These are phyloP conservation scores for Hygrophoropsis aurantiaca DNA, from an alignment of 768 basidiomycete genomes.

Conservation along the genomic window DNA sequence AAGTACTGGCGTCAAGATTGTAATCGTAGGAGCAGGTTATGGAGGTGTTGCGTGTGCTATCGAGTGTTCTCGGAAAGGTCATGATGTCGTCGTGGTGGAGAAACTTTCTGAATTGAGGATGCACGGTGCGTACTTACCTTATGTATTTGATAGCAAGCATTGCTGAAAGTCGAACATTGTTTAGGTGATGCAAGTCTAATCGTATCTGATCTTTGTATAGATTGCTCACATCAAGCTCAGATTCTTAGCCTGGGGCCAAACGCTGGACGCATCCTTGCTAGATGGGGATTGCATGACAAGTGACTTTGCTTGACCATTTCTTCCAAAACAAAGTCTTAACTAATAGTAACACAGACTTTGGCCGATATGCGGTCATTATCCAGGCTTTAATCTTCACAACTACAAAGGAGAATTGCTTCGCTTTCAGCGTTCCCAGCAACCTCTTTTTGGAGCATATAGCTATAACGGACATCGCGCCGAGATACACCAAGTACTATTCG, in stretches of 20 bases:
- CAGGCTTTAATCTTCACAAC: conserved; percentile 12
- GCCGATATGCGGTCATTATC: conserved; percentile 8
- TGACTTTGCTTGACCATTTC: conserved; percentile 1
- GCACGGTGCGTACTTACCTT: conserved; percentile 4
- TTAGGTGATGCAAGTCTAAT: background rate
- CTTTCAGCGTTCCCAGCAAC: conserved; percentile 11
- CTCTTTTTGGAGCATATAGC: conserved; percentile 10
- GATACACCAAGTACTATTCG: conserved; percentile 19
- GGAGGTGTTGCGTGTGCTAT: conserved; percentile 21
- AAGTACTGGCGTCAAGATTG: conserved; percentile 9
- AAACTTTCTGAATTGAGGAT: conserved; percentile 13
- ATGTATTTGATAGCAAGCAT: background rate
- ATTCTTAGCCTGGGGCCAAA: background rate
- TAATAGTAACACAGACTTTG: background rate
- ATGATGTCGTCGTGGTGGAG: conserved; percentile 18
- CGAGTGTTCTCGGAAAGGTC: conserved; percentile 13
- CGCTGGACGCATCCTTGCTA: background rate
- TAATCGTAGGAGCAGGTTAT: conserved; percentile 23
- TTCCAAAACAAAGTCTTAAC: conserved; percentile 2
- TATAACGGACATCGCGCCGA: conserved; percentile 27
- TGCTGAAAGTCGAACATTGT: background rate
- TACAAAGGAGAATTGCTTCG: conserved; percentile 14
- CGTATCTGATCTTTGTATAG: background rate
- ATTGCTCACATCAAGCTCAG: background rate
- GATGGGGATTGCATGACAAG: conserved; percentile 1